phyloP scores from a whole-genome alignment of 2,329 filamentous ascomycete genomes.

The Pezicula neosporulosa region DNA sequence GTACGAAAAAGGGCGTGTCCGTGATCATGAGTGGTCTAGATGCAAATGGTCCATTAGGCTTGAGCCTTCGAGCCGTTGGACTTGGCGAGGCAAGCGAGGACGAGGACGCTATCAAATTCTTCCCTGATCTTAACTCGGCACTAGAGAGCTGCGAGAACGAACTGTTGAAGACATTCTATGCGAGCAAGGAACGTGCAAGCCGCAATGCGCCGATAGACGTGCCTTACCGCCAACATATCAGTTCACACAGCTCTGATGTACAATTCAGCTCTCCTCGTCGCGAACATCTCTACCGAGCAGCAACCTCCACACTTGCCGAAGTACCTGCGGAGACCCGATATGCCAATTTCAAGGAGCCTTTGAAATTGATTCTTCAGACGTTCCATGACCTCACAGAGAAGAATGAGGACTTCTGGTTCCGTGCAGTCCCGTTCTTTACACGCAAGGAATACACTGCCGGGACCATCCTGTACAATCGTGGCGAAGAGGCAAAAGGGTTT shows the following conservation, averaged over 20 bases:
- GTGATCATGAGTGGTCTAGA: conserved; percentile 82
- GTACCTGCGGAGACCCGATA: conserved; percentile 62
- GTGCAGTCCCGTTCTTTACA: conserved; percentile 70
- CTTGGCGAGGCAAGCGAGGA: conserved; percentile 56
- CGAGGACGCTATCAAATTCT: conserved; percentile 71
- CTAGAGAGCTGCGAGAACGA: conserved; percentile 95
- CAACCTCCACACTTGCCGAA: conserved; percentile 69
- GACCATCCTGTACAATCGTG: conserved; percentile 72
- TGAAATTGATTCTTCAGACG: conserved; percentile 90
- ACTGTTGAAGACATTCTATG: conserved; percentile 77
- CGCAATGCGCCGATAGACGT: conserved; percentile 33
- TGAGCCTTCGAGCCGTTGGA: conserved; percentile 78
- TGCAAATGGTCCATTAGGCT: conserved; percentile 70
- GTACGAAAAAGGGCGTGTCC: conserved; percentile 73
- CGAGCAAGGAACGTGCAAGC: conserved; percentile 56
- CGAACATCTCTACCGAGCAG: conserved; percentile 73
- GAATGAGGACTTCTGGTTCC: conserved; percentile 96
- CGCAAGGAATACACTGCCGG: conserved; percentile 65
- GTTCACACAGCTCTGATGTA: conserved; percentile 45
- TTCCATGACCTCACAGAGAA: conserved; percentile 83
- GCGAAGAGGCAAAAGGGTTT: conserved; percentile 76
- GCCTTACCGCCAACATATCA: conserved; percentile 17
- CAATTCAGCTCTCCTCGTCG: conserved; percentile 75
- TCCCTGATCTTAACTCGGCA: conserved; percentile 88
- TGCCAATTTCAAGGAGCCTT: conserved; percentile 83